Conservation (phyloP, 2,329 filamentous ascomycete species). For the Macrophomina tecta region DNA sequence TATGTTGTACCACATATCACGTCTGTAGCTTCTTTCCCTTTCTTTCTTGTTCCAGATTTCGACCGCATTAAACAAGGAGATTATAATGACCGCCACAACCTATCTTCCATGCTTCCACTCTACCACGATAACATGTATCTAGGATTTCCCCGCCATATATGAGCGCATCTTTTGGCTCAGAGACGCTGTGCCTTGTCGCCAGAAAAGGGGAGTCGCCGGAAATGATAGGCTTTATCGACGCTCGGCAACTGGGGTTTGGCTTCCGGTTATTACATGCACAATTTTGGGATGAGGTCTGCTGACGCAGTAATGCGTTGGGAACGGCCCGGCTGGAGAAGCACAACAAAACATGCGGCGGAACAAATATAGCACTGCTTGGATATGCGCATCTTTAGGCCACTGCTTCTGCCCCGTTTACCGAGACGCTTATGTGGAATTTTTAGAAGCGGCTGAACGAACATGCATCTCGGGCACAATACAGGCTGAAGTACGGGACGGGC, state of each 20-base stretch:
- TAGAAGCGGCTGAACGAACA: too few relatives aligned
- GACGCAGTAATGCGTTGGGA: too few relatives aligned
- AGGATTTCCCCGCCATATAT: background rate
- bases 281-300: too few relatives aligned
- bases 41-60: background rate
- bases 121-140: background rate
- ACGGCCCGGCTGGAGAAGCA: too few relatives aligned
- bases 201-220: background rate
- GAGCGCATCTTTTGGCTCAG: background rate
- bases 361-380: too few relatives aligned
- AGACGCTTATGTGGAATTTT: too few relatives aligned
- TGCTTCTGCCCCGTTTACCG: too few relatives aligned
- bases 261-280: background rate
- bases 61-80: background rate
- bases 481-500: too few relatives aligned
- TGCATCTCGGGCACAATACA: too few relatives aligned
- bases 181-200: background rate
- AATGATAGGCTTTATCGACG: background rate
- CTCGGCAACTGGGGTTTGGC: background rate
- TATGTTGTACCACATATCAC: conserved; percentile 20
- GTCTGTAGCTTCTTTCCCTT: conserved; percentile 19
- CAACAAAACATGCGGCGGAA: too few relatives aligned
- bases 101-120: background rate
- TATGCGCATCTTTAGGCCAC: too few relatives aligned
- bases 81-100: conserved; percentile 13